Base-by-base conservation (phyloP, 257 asterid genomes). In the Penstemon barbatus region DNA sequence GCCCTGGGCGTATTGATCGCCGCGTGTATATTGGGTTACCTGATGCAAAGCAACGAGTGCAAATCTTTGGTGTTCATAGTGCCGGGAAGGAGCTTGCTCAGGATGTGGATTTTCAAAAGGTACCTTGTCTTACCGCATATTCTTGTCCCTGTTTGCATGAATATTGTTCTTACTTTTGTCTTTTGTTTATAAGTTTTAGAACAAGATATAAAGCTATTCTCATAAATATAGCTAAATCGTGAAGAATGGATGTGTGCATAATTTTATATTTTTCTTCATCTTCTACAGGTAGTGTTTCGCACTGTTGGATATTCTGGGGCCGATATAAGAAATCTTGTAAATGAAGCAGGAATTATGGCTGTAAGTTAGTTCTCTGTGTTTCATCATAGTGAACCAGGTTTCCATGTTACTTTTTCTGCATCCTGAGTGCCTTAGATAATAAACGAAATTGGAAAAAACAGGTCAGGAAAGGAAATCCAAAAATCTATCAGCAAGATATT, bases 281-380 rank as follows among this genome's bases (percentile, higher is more conserved):
- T 25, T 76, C 62, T 71, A 53, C 95, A 93, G 99, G 95, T 93
- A 36, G 99, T 90, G 66, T 93, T 93, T 71, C 97, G 99, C 76
- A 93, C 99, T 57, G 97, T 87, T 52, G 97, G 99, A 65, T 93
- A 88, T 83, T 93, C 99, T 55, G 99, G 99, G 60, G 97, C 99
- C 61, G 99, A 90, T 78, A 88, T 93, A 77, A 83, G 97, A 71
- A 90, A 93, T 78, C 82, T 93, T 73, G 92, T 93, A 72, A 93
- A 93, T 75, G 97, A 93, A 86, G 96, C 99, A 58, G 96, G 90
- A 76, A 90, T 93, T 54, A 93, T 93, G 99, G 71, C 99, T 74
- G 99, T 93, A 87, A 93, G 99, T 78, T 64, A 90, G 92, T 77
- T 68, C 66, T 74, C 64, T 53, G 60, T 41, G 62, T 66, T 57